Percentiles rank a stretch among this genome's conserved stretches.
Conservation (phyloP, 352 stramenopile genomes). For the Pseudoperonospora humuli region DNA sequence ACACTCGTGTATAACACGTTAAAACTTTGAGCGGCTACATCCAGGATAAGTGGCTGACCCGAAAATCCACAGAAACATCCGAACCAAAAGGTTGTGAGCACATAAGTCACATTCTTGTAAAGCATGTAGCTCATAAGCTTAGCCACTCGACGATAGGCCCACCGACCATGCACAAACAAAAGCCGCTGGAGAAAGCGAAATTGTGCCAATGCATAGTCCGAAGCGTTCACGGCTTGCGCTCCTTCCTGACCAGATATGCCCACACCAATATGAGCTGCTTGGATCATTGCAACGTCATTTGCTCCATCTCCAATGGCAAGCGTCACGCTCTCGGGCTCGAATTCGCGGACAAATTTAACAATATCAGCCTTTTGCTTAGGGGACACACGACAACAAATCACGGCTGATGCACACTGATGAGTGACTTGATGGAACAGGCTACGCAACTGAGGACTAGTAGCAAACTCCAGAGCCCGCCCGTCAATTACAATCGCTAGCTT, state of each 20-base stretch:
- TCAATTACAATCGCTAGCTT: constrained; percentile 88
- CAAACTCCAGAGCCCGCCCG: constrained; percentile 82
- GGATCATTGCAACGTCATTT: constrained; percentile 97
- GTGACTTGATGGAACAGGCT: constrained; percentile 63
- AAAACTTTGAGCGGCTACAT: constrained; percentile 74
- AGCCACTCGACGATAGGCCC: constrained; percentile 87
- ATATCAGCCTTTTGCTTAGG: constrained; percentile 86
- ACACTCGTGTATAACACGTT: constrained; percentile 79
- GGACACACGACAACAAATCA: constrained; percentile 86
- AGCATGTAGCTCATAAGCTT: constrained; percentile 93
- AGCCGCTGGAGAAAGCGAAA: constrained; percentile 91
- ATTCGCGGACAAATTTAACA: constrained; percentile 65
- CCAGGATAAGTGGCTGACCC: constrained; percentile 66
- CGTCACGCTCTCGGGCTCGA: constrained; percentile 70
- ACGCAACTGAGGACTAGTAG: constrained; percentile 40
- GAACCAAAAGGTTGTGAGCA: constrained; percentile 81
- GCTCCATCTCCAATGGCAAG: constrained; percentile 91
- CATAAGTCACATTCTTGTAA: constrained; percentile 91
- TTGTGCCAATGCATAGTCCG: constrained; percentile 90
- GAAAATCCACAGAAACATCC: constrained; percentile 75
- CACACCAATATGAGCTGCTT: constrained; percentile 87
- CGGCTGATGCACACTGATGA: constrained; percentile 51
- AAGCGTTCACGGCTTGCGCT: constrained; percentile 88
- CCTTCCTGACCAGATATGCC: constrained; percentile 90
- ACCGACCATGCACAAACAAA: constrained; percentile 89